These are phyloP conservation scores for Chaetomidium leptoderma DNA, from an alignment of 495 filamentous ascomycete genomes.

Conservation along the genomic window DNA sequence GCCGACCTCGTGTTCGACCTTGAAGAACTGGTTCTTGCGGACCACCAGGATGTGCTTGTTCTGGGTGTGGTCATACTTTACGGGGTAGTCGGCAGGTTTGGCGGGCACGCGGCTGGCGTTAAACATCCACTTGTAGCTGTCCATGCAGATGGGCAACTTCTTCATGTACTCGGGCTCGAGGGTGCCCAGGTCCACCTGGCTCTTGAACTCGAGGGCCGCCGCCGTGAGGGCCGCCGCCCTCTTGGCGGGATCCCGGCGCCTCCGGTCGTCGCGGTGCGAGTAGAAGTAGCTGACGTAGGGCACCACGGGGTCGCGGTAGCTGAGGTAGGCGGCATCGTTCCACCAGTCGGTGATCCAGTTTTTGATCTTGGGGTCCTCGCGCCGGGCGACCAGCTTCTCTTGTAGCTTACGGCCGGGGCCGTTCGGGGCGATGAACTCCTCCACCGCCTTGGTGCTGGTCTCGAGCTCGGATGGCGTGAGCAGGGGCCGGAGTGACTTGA, in stretches of 20 bases:
- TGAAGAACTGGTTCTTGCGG: slow-evolving; percentile 96
- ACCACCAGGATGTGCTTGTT: slow-evolving; percentile 84
- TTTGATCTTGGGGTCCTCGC: slow-evolving; percentile 75
- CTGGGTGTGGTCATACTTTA: slow-evolving; percentile 69
- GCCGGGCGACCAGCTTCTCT: slow-evolving; percentile 75
- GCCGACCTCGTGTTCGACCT: slow-evolving; percentile 68
- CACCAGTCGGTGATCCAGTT: slow-evolving; percentile 99
- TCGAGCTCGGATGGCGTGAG: slow-evolving; percentile 69
- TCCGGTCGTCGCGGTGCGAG: slow-evolving; percentile 89
- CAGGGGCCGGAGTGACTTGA: slow-evolving; percentile 86
- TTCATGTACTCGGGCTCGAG: slow-evolving; percentile 99
- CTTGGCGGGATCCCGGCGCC: slow-evolving; percentile 81
- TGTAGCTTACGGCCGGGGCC: slow-evolving; percentile 82
- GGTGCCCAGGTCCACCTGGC: slow-evolving; percentile 73
- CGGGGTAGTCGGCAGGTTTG: slow-evolving; percentile 72
- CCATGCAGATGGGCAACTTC: slow-evolving; percentile 92
- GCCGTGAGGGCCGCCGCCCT: slow-evolving; percentile 87
- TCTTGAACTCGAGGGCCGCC: slow-evolving; percentile 87
- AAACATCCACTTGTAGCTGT: slow-evolving; percentile 98
- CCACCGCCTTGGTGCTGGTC: slow-evolving; percentile 73
- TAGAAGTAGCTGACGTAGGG: slow-evolving; percentile 99
- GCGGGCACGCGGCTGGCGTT: slow-evolving; percentile 86
- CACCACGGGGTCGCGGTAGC: slow-evolving; percentile 90
- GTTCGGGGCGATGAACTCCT: slow-evolving; percentile 76
- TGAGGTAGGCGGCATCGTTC: slow-evolving; percentile 89